Percentiles rank a stretch among this genome's conserved stretches.
These are phyloP conservation scores for Mucor circinelloides DNA, from an alignment of 371 early-diverging fungal genomes.

Conservation along the genomic window DNA sequence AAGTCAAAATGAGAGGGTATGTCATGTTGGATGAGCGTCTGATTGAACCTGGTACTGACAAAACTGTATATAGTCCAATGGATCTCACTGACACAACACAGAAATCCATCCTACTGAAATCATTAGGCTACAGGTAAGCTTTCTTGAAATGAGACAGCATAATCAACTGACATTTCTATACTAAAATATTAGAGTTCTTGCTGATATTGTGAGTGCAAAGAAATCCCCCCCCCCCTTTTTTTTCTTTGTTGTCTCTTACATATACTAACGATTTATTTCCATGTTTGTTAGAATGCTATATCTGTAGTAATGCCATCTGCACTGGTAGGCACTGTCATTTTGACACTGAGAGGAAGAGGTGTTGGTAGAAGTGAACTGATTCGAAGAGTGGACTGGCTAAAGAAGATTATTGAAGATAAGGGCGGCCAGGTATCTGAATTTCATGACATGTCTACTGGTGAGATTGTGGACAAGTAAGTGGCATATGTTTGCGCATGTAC, in stretches of 20 bases:
- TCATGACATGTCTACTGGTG: conserved; percentile 67
- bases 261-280: not conserved
- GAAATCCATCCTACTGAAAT: conserved; percentile 50
- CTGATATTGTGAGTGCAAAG: conserved; percentile 64
- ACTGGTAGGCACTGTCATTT: conserved; percentile 77
- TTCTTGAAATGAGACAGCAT: too few relatives aligned
- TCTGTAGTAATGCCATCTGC: conserved; percentile 89
- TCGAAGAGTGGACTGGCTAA: conserved; percentile 83
- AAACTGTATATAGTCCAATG: conserved; percentile 27
- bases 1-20: conserved; percentile 56
- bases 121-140: conserved; percentile 57
- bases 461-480: conserved; percentile 64
- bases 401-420: conserved; percentile 64
- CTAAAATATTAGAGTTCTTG: conserved; percentile 53
- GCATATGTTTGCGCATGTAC: not conserved
- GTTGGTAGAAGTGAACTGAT: conserved; percentile 84
- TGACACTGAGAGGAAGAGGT: conserved; percentile 85
- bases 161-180: not conserved
- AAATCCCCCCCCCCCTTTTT: not conserved
- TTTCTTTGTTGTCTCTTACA: not conserved
- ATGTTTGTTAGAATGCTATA: conserved; percentile 49
- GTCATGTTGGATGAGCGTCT: not conserved
- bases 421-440: conserved; percentile 88
- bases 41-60: not conserved
- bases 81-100: conserved; percentile 31